Evolutionary conservation across 2,329 filamentous ascomycete genomes (phyloP).

Genomic region (Seiridium unicorne): DNA sequence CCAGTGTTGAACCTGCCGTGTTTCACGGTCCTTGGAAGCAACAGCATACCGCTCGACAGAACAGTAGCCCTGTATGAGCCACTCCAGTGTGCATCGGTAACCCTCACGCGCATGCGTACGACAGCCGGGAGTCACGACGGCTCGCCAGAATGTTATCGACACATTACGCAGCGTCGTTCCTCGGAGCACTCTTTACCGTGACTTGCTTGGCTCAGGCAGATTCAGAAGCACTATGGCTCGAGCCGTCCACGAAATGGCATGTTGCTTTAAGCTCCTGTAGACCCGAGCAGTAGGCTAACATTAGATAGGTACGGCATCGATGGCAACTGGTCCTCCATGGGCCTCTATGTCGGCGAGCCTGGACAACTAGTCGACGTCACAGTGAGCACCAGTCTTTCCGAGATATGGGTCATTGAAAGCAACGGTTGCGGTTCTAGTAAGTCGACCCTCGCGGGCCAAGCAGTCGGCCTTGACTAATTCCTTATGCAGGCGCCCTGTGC

Average conservation of each 20-base stretch:
- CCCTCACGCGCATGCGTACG: slow-evolving; percentile 22
- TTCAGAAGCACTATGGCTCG: slow-evolving; percentile 25
- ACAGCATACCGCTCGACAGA: neutral
- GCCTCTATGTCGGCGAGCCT: slow-evolving; percentile 48
- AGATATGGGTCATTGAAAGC: slow-evolving; percentile 66
- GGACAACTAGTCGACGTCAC: slow-evolving; percentile 53
- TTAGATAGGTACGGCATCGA: slow-evolving; percentile 41
- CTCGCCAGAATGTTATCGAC: slow-evolving; percentile 21
- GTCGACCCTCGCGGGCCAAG: slow-evolving; percentile 12
- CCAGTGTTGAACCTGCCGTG: too few relatives aligned
- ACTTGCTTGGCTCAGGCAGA: slow-evolving; percentile 22
- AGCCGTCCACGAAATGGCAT: slow-evolving; percentile 29
- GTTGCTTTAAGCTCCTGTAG: slow-evolving; percentile 11
- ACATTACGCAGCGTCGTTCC: slow-evolving; percentile 18
- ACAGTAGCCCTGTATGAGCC: slow-evolving; percentile 21
- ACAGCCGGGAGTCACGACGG: slow-evolving; percentile 18
- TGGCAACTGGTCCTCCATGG: slow-evolving; percentile 71
- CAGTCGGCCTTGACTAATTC: neutral
- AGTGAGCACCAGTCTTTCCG: slow-evolving; percentile 67
- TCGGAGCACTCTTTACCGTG: slow-evolving; percentile 22
- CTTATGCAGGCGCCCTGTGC: slow-evolving; percentile 46
- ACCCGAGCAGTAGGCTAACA: slow-evolving; percentile 16
- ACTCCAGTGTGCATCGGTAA: slow-evolving; percentile 24
- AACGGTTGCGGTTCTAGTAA: slow-evolving; percentile 53
- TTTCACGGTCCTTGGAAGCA: neutral